Evolutionary conservation across 2,329 filamentous ascomycete species (phyloP).

Genomic region (Cladosporium cucumerinum): DNA sequence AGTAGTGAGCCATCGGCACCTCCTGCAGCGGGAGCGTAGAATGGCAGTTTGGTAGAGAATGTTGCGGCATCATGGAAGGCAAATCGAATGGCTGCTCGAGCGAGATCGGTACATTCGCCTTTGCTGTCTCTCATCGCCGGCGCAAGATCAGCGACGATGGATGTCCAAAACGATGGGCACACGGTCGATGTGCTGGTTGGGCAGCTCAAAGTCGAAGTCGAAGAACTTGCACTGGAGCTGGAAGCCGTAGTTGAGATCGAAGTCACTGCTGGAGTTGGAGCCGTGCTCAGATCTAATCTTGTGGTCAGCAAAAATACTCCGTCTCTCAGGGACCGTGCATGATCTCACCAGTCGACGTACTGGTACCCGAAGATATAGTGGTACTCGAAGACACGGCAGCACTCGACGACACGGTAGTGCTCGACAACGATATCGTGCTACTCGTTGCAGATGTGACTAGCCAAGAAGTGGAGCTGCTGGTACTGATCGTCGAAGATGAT

Average conservation of each 20-base stretch:
- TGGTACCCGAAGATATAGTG: not conserved
- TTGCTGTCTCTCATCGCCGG: constrained; percentile 22
- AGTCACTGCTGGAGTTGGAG: not conserved
- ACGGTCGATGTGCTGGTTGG: constrained; percentile 11
- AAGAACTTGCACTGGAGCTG: not conserved
- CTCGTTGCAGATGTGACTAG: not conserved
- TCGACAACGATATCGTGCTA: constrained; percentile 20
- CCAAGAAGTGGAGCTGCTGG: not conserved
- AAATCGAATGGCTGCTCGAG: constrained; percentile 34
- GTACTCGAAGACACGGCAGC: not conserved
- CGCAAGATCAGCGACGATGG: constrained; percentile 32
- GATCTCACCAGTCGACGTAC: not conserved
- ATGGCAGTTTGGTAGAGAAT: constrained; percentile 23
- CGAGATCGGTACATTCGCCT: constrained; percentile 33
- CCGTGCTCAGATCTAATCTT: not conserved
- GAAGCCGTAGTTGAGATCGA: not conserved
- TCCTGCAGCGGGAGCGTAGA: constrained; percentile 30
- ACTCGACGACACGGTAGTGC: not conserved
- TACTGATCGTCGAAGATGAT: not conserved
- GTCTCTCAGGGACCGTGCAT: not conserved
- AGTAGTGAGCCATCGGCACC: constrained; percentile 44
- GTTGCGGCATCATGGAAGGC: constrained; percentile 35
- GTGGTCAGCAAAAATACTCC: not conserved
- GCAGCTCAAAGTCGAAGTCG: constrained; percentile 13
- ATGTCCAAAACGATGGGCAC: constrained; percentile 33